Percentiles rank a stretch among this genome's conserved stretches.
phyloP scores from a whole-genome alignment of 1,284 basidiomycete species.

The Ceraceosorus bombacis region DNA sequence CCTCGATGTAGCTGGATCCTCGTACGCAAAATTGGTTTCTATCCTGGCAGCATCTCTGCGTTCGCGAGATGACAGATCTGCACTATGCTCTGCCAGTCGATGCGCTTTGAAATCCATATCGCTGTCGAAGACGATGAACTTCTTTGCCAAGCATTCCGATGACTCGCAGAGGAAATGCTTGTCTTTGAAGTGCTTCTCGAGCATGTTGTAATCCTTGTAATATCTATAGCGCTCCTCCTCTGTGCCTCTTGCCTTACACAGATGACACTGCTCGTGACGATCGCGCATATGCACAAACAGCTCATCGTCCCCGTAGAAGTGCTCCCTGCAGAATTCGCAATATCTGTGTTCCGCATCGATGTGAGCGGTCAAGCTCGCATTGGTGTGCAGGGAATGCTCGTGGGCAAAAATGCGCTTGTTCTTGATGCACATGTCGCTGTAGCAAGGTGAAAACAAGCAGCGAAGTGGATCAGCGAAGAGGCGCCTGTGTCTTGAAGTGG shows the following conservation, averaged over 20 bases:
- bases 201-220: constrained; percentile 14
- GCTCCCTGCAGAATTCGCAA: constrained; percentile 85
- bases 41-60: constrained; percentile 70
- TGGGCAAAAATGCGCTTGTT: constrained; percentile 92
- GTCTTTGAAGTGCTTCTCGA: constrained; percentile 48
- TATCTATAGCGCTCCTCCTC: constrained; percentile 42
- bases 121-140: constrained; percentile 86
- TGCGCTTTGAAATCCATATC: constrained; percentile 85
- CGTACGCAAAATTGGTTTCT: constrained; percentile 71
- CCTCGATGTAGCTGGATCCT: constrained; percentile 51
- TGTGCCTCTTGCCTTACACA: constrained; percentile 56
- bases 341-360: constrained; percentile 67
- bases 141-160: constrained; percentile 67
- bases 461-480: background rate
- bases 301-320: constrained; percentile 85
- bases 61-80: constrained; percentile 69
- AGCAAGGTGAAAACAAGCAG: too few species aligned
- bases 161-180: constrained; percentile 72
- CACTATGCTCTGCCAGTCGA: constrained; percentile 76
- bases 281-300: constrained; percentile 90
- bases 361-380: constrained; percentile 64
- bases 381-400: constrained; percentile 79
- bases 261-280: constrained; percentile 89
- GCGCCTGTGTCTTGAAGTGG: background rate
- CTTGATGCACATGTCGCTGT: constrained; percentile 76